Conservation (phyloP, 345 rosid species). For the Eucalyptus viminalis region DNA sequence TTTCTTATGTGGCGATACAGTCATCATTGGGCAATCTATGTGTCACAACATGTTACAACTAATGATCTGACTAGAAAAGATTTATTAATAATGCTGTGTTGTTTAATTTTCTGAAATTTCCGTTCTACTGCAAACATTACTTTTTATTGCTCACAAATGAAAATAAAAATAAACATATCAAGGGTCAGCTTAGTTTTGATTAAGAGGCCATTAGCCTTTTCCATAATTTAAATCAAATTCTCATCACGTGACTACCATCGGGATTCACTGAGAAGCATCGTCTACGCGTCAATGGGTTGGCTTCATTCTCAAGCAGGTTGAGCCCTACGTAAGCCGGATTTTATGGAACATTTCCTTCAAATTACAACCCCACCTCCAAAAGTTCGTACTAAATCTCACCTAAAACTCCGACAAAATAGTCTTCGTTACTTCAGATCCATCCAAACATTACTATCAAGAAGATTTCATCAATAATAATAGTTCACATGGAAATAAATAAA, state of each 20-base stretch:
- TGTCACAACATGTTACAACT: fast-evolving
- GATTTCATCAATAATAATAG: not conserved
- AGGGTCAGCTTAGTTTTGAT: not conserved
- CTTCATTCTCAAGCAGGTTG: not conserved
- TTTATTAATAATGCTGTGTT: not conserved
- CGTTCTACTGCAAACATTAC: not conserved
- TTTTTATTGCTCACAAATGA: not conserved
- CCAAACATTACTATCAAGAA: not conserved
- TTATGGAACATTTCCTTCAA: not conserved
- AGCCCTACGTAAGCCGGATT: not conserved
- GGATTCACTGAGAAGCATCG: not conserved
- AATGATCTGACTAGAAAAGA: not conserved
- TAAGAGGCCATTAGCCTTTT: not conserved
- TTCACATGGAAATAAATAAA: not conserved
- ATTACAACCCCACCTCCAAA: not conserved
- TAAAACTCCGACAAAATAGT: not conserved
- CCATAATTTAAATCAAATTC: not conserved
- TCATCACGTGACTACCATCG: not conserved
- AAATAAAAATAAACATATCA: not conserved
- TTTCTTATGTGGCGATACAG: fast-evolving
- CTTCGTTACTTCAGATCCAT: not conserved
- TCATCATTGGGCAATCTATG: not conserved
- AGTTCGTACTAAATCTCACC: not conserved
- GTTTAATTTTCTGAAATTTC: not conserved
- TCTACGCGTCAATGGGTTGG: not conserved